A percentile compares a stretch with the other conserved stretches of the same genome.
Conservation (phyloP, 495 filamentous ascomycete genomes). For the Xylaria telfairii region DNA sequence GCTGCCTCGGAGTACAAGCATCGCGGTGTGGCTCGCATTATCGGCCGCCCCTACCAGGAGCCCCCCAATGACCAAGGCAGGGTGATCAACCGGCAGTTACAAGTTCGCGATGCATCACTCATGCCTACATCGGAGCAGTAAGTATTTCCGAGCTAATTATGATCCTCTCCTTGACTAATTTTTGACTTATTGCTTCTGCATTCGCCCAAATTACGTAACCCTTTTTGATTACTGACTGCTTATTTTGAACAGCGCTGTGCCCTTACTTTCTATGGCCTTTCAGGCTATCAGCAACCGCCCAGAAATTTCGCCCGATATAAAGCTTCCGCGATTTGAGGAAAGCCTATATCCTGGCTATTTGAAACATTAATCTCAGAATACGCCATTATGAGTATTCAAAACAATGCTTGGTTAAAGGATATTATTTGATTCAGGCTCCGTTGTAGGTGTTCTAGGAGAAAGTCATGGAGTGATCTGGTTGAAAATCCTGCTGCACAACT, state of each 20-base stretch:
- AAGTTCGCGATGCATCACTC: slow-evolving; percentile 39
- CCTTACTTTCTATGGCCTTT: slow-evolving; percentile 48
- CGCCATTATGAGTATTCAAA: slow-evolving; percentile 14
- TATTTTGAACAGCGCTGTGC: slow-evolving; percentile 29
- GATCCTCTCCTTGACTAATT: background rate
- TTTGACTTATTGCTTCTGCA: background rate
- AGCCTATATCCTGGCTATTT: slow-evolving; percentile 21
- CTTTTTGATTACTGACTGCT: background rate
- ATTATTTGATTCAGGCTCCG: slow-evolving; percentile 22
- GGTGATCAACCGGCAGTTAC: slow-evolving; percentile 25
- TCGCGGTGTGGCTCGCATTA: slow-evolving; percentile 35
- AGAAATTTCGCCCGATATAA: slow-evolving; percentile 4
- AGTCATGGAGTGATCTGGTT: slow-evolving; percentile 12
- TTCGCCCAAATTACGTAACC: background rate
- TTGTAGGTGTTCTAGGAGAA: slow-evolving; percentile 16
- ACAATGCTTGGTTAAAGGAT: slow-evolving; percentile 18
- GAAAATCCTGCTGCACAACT: slow-evolving; percentile 12
- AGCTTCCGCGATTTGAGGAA: slow-evolving; percentile 21
- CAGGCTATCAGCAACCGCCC: slow-evolving; percentile 36
- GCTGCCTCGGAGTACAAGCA: slow-evolving; percentile 37
- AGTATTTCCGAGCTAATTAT: background rate
- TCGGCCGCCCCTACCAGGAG: slow-evolving; percentile 37
- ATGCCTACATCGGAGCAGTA: slow-evolving; percentile 40
- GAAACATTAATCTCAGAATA: slow-evolving; percentile 16
- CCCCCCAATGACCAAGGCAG: slow-evolving; percentile 29